Conservation (phyloP, 2,329 filamentous ascomycete genomes). For the Sporothrix curviconia region DNA sequence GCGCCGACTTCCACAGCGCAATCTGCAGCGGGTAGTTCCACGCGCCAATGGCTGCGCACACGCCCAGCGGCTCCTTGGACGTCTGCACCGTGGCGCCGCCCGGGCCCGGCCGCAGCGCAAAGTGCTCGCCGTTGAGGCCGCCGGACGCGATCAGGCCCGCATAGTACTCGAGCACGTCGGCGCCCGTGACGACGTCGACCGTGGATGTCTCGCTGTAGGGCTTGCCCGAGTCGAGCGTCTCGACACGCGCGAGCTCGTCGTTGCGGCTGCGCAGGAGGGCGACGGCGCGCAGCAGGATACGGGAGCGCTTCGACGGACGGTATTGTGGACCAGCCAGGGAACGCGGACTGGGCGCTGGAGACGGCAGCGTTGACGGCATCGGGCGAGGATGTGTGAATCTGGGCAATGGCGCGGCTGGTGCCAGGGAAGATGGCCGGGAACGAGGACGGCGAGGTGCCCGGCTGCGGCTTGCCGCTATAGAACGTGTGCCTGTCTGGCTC, state of each 20-base stretch:
- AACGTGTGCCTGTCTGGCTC: slow-evolving; percentile 55
- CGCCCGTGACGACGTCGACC: slow-evolving; percentile 59
- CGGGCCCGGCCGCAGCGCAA: slow-evolving; percentile 32
- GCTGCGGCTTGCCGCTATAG: slow-evolving; percentile 64
- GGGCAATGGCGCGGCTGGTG: slow-evolving; percentile 60
- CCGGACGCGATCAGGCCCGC: slow-evolving; percentile 28
- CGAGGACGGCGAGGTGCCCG: slow-evolving; percentile 47
- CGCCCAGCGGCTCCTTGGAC: slow-evolving; percentile 30
- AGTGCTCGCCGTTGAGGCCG: slow-evolving; percentile 29
- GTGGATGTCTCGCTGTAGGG: slow-evolving; percentile 76
- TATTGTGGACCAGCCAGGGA: slow-evolving; percentile 69
- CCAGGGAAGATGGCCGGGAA: slow-evolving; percentile 72
- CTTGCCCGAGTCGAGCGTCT: slow-evolving; percentile 83
- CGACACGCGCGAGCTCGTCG: slow-evolving; percentile 69
- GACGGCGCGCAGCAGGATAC: slow-evolving; percentile 72
- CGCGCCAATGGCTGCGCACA: slow-evolving; percentile 30
- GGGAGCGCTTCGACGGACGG: slow-evolving; percentile 66
- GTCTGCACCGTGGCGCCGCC: slow-evolving; percentile 39
- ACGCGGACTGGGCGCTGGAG: slow-evolving; percentile 62
- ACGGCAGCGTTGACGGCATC: slow-evolving; percentile 61
- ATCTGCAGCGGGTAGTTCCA: slow-evolving; percentile 36
- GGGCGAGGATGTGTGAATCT: slow-evolving; percentile 63
- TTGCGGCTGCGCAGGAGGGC: slow-evolving; percentile 67
- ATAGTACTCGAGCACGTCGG: slow-evolving; percentile 35
- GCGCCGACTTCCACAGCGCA: slow-evolving; percentile 35